phyloP scores from a whole-genome alignment of 768 basidiomycete species.

The Daedaleopsis nitida region DNA sequence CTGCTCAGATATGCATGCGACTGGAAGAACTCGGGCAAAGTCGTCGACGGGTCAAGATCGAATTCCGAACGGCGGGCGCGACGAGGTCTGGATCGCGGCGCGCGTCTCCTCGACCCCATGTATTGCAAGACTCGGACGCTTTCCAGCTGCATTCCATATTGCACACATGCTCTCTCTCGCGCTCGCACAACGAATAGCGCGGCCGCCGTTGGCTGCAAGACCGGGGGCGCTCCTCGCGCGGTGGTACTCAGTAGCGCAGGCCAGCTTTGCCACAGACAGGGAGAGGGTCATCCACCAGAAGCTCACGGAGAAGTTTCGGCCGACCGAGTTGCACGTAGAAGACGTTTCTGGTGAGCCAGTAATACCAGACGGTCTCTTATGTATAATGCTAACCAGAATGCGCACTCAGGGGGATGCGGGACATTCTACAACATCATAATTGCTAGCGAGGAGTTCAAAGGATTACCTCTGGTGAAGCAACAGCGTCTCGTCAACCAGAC shows the following conservation, averaged over 20 bases:
- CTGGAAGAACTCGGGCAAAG: not conserved
- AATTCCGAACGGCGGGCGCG: not conserved
- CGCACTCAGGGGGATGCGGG: slow-evolving; percentile 85
- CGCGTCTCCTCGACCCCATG: slow-evolving; percentile 5
- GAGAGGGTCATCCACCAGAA: slow-evolving; percentile 74
- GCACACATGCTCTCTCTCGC: slow-evolving; percentile 28
- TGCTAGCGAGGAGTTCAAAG: slow-evolving; percentile 83
- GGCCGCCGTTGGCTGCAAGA: slow-evolving; percentile 9
- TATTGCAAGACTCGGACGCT: not conserved
- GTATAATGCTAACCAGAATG: not conserved
- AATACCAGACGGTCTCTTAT: not conserved
- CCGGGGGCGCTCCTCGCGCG: slow-evolving; percentile 4
- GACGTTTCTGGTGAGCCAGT: slow-evolving; percentile 82
- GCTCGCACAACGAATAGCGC: slow-evolving; percentile 24
- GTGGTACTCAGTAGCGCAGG: slow-evolving; percentile 7
- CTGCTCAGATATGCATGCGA: not conserved
- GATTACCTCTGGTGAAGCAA: slow-evolving; percentile 86
- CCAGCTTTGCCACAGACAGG: slow-evolving; percentile 45
- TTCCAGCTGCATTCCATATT: slow-evolving; percentile 11
- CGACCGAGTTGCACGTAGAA: slow-evolving; percentile 81
- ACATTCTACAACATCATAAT: slow-evolving; percentile 93
- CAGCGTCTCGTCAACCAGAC: slow-evolving; percentile 86
- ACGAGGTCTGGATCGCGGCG: slow-evolving; percentile 5
- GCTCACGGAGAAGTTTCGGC: slow-evolving; percentile 72
- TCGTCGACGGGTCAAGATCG: not conserved